Evolutionary conservation across 2,329 filamentous ascomycete species (phyloP).

Genomic region (Microdochium nivale): DNA sequence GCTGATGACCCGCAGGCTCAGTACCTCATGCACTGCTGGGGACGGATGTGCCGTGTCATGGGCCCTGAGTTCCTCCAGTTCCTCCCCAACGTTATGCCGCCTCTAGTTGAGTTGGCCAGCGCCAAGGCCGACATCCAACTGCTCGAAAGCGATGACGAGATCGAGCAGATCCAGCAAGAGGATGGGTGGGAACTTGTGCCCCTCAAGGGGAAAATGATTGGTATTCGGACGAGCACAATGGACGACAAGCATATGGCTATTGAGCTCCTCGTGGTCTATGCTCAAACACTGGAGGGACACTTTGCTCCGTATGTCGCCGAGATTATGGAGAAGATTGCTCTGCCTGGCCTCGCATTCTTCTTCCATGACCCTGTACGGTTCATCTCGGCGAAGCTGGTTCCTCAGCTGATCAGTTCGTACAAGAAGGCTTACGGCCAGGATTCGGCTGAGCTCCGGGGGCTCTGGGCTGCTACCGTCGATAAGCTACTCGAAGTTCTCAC

Average conservation of each 20-base stretch:
- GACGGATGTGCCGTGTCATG: conserved; percentile 93
- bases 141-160: conserved; percentile 88
- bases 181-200: conserved; percentile 97
- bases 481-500: conserved; percentile 90
- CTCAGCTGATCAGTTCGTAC: conserved; percentile 85
- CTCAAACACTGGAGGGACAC: conserved; percentile 83
- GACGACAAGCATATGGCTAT: conserved; percentile 99
- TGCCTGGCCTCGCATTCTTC: conserved; percentile 93
- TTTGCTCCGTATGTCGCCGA: conserved; percentile 89
- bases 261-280: conserved; percentile 93
- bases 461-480: conserved; percentile 80
- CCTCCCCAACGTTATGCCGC: conserved; percentile 87
- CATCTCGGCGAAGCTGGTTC: conserved; percentile 89
- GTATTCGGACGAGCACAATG: conserved; percentile 92
- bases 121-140: conserved; percentile 97
- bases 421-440: conserved; percentile 81
- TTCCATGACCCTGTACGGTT: conserved; percentile 97
- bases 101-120: conserved; percentile 79
- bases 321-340: conserved; percentile 92
- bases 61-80: conserved; percentile 88
- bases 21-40: conserved; percentile 98
- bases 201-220: conserved; percentile 95
- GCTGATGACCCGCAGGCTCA: conserved; percentile 92
- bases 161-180: conserved; percentile 85
- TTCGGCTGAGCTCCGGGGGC: conserved; percentile 67